Base-by-base conservation (phyloP, 805 yeast species). In the Pichia deserticola region DNA sequence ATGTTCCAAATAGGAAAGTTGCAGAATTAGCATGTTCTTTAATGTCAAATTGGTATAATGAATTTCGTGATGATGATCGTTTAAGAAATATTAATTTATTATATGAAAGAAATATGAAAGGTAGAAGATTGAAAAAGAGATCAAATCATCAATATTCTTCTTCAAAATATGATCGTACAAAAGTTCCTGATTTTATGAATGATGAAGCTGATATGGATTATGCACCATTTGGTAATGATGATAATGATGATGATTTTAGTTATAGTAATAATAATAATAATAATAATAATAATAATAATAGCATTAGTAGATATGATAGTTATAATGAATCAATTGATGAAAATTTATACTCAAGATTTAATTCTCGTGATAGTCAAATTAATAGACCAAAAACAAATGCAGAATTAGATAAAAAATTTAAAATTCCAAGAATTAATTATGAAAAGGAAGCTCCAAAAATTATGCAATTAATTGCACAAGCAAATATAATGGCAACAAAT, bases 371-470 rank as follows among this genome's bases (percentile, higher is more conserved):
- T n/a, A 28, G 7, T 13, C 33, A 20, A 9, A 11, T 30, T n/a
- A 39, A 35, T 25, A 46, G 44, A 13, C 57, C 60, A 13, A 55
- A 56, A 44, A 57, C 66, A 20, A 67, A 67, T 51, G 59, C 48
- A 11, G 73, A 72, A 48, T 60, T 70, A 28, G 74, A 82, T 57
- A 71, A 65, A 50, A 71, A 76, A 60, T 84, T 70, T 63, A 69
- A 74, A 53, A 84, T 85, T 43, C 92, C 93, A 3, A 77, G 73
- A 54, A 82, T 86, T 56, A 77, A 86, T 63, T 70, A 87, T 55
- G 73, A 71, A 45, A 78, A 81, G 53, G 96, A 86, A 59, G 79
- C 81, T 1, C 90, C 96, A 20, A 81, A 75, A 62, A 84, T 92
- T 53, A 72, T 80, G 50, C 67, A 74, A 30, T 67, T 83, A 6